Conservation (phyloP, 768 basidiomycete genomes). For the Xanthoconium stramineum region DNA sequence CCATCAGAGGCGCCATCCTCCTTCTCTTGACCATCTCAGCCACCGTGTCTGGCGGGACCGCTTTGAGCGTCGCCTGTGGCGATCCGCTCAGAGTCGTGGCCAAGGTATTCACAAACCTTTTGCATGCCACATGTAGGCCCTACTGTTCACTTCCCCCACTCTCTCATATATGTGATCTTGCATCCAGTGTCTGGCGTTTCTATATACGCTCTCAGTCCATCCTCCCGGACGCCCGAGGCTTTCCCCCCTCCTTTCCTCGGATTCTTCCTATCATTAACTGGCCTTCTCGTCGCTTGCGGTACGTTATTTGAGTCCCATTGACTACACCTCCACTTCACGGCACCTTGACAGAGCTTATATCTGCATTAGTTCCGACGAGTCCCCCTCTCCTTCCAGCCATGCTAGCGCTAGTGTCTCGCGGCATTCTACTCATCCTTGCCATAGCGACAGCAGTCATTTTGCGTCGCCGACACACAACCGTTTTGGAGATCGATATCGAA, state of each 20-base stretch:
- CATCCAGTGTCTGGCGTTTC: conserved; percentile 25
- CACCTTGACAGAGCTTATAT: conserved; percentile 20
- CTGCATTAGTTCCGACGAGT: conserved; percentile 23
- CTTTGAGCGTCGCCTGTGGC: conserved; percentile 16
- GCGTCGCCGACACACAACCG: not conserved
- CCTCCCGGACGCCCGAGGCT: not conserved
- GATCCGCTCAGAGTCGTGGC: conserved; percentile 14
- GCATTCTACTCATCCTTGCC: conserved; percentile 18
- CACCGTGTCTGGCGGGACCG: conserved; percentile 20
- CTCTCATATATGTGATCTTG: not conserved
- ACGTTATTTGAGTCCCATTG: conserved; percentile 1
- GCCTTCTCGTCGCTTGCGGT: conserved; percentile 28
- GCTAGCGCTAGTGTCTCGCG: conserved; percentile 24
- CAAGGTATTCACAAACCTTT: conserved; percentile 15
- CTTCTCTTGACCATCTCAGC: conserved; percentile 24
- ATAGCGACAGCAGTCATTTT: conserved; percentile 6
- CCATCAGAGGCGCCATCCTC: conserved; percentile 7
- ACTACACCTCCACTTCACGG: not conserved
- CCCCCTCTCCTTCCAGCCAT: conserved; percentile 24
- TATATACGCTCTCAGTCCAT: conserved; percentile 21
- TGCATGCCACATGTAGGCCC: conserved; percentile 24
- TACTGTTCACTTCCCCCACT: not conserved
- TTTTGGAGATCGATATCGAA: conserved; percentile 7
- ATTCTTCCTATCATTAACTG: conserved; percentile 16
- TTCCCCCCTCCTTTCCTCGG: conserved; percentile 12